Conservation (phyloP, 352 stramenopile genomes). For the Phytophthora niederhauseri region DNA sequence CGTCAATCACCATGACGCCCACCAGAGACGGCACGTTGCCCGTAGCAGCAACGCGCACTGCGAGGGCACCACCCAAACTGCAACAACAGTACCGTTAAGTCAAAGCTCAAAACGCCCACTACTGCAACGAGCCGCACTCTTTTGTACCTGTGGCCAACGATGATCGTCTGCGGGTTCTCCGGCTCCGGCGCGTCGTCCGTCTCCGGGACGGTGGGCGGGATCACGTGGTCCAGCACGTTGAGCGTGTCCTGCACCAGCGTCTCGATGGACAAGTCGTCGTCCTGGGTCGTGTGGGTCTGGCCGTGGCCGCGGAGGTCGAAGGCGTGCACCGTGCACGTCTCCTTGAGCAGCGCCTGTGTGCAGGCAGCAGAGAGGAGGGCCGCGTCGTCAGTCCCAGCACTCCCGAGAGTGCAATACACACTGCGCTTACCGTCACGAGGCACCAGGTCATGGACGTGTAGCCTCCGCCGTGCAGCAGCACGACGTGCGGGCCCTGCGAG, state of each 20-base stretch:
- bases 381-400: neutral
- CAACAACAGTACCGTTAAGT: neutral
- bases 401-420: neutral
- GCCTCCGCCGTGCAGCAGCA: slow-evolving; percentile 86
- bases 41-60: slow-evolving; percentile 71
- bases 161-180: slow-evolving; percentile 62
- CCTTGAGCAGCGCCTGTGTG: slow-evolving; percentile 70
- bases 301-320: slow-evolving; percentile 88
- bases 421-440: slow-evolving; percentile 56
- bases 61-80: slow-evolving; percentile 86
- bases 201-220: slow-evolving; percentile 38
- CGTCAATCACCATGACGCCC: slow-evolving; percentile 90
- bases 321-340: slow-evolving; percentile 77
- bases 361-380: neutral
- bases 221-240: slow-evolving; percentile 54
- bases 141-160: slow-evolving; percentile 79
- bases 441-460: slow-evolving; percentile 91
- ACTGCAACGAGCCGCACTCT: neutral
- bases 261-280: slow-evolving; percentile 76
- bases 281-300: slow-evolving; percentile 57
- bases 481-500: slow-evolving; percentile 65
- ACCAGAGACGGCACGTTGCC: slow-evolving; percentile 65
- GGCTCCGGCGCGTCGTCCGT: slow-evolving; percentile 19
- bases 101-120: neutral
- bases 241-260: slow-evolving; percentile 80